phyloP scores from a whole-genome alignment of 1,139 yeast genomes.

The Protomyces gravidus region DNA sequence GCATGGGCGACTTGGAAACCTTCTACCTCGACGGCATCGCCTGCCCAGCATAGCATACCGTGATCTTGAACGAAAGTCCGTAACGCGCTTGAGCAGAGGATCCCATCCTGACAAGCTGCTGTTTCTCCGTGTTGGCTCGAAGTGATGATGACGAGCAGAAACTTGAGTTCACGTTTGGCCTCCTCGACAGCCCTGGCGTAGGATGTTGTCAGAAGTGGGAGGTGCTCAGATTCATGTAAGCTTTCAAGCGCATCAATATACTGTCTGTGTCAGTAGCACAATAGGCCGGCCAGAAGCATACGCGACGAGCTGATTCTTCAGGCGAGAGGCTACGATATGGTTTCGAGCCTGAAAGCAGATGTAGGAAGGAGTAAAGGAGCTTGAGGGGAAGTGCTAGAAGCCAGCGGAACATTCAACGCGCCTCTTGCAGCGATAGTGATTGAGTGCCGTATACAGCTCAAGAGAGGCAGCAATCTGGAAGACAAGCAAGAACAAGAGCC shows the following conservation, averaged over 20 bases:
- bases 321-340: neutral
- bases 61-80: conserved; percentile 47
- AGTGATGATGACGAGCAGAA: conserved; percentile 68
- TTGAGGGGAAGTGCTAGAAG: conserved; percentile 10
- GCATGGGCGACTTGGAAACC: conserved; percentile 79
- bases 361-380: conserved; percentile 3
- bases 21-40: conserved; percentile 73
- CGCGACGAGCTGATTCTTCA: conserved; percentile 10
- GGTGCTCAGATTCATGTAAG: conserved; percentile 19
- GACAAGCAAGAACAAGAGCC: neutral
- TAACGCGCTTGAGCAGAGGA: conserved; percentile 48
- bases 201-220: conserved; percentile 50
- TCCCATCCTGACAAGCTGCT: conserved; percentile 54
- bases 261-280: neutral
- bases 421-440: too few species aligned
- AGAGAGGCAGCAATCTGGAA: neutral
- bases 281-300: neutral
- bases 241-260: conserved; percentile 5
- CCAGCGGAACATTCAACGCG: conserved; percentile 24
- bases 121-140: conserved; percentile 68
- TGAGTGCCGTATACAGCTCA: neutral
- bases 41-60: conserved; percentile 75
- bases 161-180: conserved; percentile 56
- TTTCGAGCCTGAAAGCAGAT: conserved; percentile 4
- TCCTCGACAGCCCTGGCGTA: conserved; percentile 7